phyloP scores from a whole-genome alignment of 257 asterid species.

The Ajuga chamaepitys region DNA sequence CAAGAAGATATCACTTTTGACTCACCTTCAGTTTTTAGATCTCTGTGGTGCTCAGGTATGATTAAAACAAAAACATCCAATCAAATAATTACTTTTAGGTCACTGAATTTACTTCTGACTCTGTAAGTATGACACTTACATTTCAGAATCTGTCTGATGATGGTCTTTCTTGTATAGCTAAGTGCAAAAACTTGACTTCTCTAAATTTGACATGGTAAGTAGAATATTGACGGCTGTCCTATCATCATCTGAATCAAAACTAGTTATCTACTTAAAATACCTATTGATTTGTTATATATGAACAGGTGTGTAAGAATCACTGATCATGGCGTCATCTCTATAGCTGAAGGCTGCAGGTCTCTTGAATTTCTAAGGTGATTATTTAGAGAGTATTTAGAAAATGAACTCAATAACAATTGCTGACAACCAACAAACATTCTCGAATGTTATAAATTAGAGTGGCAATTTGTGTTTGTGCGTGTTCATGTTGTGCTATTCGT shows the following conservation, averaged over 20 bases:
- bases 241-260: background rate
- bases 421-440: background rate
- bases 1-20: slow-evolving; percentile 56
- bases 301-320: slow-evolving; percentile 74
- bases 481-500: too few species aligned
- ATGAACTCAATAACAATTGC: background rate
- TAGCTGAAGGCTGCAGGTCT: slow-evolving; percentile 69
- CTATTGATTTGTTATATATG: slow-evolving; percentile 12
- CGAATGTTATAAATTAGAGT: background rate
- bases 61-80: background rate
- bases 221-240: background rate
- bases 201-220: slow-evolving; percentile 85
- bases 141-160: slow-evolving; percentile 84
- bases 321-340: slow-evolving; percentile 70
- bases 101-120: background rate
- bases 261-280: too few species aligned
- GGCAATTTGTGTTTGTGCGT: too few species aligned
- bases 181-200: slow-evolving; percentile 58
- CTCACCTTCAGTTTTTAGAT: slow-evolving; percentile 60
- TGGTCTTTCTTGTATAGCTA: slow-evolving; percentile 71
- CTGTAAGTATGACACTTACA: slow-evolving; percentile 17
- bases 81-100: background rate
- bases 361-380: slow-evolving; percentile 74
- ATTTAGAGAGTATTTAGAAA: background rate
- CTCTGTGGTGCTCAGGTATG: slow-evolving; percentile 99